Percentiles rank a stretch among this genome's conserved stretches.
These are phyloP conservation scores for Rutstroemia sp. DNA, from an alignment of 2,329 filamentous ascomycete genomes.

Conservation along the genomic window DNA sequence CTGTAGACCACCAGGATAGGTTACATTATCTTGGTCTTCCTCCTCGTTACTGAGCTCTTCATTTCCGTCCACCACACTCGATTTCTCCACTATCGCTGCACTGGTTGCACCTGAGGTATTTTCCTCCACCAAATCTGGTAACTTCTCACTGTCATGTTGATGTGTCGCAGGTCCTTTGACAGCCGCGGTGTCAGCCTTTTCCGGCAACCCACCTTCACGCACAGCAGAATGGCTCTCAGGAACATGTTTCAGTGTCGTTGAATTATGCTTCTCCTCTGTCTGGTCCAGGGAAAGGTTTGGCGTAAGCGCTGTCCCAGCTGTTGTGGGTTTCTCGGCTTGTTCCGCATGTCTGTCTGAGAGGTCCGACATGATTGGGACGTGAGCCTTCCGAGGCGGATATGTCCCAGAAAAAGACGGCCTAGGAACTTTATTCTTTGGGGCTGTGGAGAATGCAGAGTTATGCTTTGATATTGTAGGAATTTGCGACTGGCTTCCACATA, in stretches of 20 bases:
- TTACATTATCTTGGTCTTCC: constrained; percentile 2
- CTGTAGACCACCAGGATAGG: constrained; percentile 24
- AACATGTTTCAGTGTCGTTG: not conserved
- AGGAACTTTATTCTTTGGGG: not conserved
- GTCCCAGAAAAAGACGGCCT: not conserved
- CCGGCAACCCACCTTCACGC: not conserved
- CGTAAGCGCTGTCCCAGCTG: not conserved
- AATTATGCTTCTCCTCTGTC: constrained; percentile 3
- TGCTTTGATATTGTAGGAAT: no score
- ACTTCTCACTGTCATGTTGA: not conserved
- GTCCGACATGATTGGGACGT: constrained; percentile 15
- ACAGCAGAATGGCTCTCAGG: not conserved
- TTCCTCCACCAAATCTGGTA: not conserved
- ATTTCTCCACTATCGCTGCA: not conserved
- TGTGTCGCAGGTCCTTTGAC: not conserved
- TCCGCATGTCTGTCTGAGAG: constrained; percentile 4
- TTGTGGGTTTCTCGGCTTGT: constrained; percentile 5
- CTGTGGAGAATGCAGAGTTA: not conserved
- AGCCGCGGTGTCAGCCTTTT: not conserved
- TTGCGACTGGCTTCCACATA: no score
- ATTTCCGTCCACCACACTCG: not conserved
- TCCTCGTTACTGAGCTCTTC: not conserved
- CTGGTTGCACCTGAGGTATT: not conserved
- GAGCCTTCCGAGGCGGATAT: not conserved
- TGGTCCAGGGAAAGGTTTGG: not conserved